phyloP scores from a whole-genome alignment of 2,329 filamentous ascomycete genomes.

The Pseudogymnoascus sp. region DNA sequence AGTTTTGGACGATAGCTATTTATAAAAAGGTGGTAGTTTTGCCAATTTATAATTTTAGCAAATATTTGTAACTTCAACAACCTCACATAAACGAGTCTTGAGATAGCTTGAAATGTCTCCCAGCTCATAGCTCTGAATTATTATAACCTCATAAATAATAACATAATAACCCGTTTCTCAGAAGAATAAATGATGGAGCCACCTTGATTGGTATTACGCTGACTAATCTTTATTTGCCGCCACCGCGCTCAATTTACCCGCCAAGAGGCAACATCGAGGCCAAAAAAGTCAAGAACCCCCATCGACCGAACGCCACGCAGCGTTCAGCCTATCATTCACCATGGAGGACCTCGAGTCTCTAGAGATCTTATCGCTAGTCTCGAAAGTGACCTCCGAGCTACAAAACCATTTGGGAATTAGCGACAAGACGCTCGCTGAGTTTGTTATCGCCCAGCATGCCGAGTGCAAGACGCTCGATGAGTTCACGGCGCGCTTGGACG shows the following conservation, averaged over 20 bases:
- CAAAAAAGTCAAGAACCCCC: background rate
- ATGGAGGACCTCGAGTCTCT: slow-evolving; percentile 69
- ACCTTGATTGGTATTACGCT: background rate
- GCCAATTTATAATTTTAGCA: background rate
- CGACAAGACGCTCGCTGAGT: slow-evolving; percentile 94
- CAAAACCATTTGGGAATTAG: slow-evolving; percentile 87
- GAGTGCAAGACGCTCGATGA: slow-evolving; percentile 60
- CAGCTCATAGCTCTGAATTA: background rate
- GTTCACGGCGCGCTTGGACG: slow-evolving; percentile 68
- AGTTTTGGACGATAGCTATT: background rate
- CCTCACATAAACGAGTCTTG: background rate
- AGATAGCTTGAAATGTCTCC: background rate
- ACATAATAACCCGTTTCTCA: background rate
- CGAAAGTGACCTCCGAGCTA: slow-evolving; percentile 87
- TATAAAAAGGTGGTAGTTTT: background rate
- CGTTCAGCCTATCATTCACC: slow-evolving; percentile 5
- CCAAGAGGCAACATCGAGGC: background rate
- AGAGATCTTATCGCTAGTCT: slow-evolving; percentile 88
- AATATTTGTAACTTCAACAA: background rate
- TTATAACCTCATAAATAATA: background rate
- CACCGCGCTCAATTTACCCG: background rate
- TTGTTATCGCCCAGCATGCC: slow-evolving; percentile 82
- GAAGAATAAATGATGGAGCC: background rate
- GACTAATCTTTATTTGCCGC: slow-evolving; percentile 2
- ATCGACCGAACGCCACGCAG: background rate